Percentiles rank a stretch among this genome's conserved stretches.
Evolutionary conservation across 2,329 filamentous ascomycete genomes (phyloP).

Genomic region (Davidsoniella virescens): DNA sequence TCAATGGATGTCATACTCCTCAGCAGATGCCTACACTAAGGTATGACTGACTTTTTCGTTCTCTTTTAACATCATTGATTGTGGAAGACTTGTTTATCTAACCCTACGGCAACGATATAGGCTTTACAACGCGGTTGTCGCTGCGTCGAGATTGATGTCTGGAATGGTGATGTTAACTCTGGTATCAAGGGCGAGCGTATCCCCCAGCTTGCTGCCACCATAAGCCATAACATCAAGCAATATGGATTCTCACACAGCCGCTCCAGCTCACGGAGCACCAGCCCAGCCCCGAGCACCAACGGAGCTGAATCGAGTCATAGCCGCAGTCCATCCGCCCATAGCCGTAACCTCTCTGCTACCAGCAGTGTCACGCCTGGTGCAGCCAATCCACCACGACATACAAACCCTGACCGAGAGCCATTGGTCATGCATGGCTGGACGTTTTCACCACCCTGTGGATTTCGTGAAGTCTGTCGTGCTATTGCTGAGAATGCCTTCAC

Average conservation of each 20-base stretch:
- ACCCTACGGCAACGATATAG: constrained; percentile 21
- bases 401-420: constrained; percentile 36
- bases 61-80: background rate
- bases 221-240: constrained; percentile 17
- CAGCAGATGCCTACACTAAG: constrained; percentile 60
- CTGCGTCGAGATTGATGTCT: constrained; percentile 90
- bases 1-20: constrained; percentile 64
- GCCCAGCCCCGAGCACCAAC: background rate
- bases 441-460: constrained; percentile 68
- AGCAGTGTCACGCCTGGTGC: background rate
- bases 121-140: constrained; percentile 63
- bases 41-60: constrained; percentile 28
- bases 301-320: constrained; percentile 7
- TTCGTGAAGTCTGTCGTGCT: constrained; percentile 70
- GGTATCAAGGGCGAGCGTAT: constrained; percentile 31
- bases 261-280: constrained; percentile 12
- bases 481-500: constrained; percentile 67
- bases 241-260: constrained; percentile 22
- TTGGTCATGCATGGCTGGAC: constrained; percentile 74
- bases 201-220: constrained; percentile 28
- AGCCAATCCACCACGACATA: background rate
- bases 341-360: background rate
- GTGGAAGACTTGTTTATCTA: background rate
- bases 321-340: background rate
- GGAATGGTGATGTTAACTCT: constrained; percentile 51